A percentile compares a stretch with the other conserved stretches of the same genome.
phyloP scores from a whole-genome alignment of 2,329 filamentous ascomycete species.

The Neoscytalidium dimidiatum region DNA sequence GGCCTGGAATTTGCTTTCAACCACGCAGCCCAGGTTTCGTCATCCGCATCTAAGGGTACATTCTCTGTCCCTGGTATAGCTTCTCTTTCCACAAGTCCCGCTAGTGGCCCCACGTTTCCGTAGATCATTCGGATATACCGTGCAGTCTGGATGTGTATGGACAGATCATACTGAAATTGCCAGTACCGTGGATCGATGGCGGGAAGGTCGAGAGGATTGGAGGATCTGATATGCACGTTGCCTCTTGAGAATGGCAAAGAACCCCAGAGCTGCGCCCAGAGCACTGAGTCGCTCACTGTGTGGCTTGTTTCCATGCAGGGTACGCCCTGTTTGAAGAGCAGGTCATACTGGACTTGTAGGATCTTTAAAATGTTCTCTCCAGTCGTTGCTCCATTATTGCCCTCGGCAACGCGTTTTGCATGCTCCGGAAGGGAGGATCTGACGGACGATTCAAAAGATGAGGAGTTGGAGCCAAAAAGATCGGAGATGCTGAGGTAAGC shows the following conservation, averaged over 20 bases:
- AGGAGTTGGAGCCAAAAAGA: slow-evolving; percentile 26
- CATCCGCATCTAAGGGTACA: slow-evolving; percentile 22
- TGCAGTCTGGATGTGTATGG: slow-evolving; percentile 33
- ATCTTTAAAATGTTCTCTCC: slow-evolving; percentile 25
- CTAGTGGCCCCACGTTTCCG: slow-evolving; percentile 30
- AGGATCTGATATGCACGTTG: slow-evolving; percentile 42
- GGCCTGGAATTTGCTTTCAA: slow-evolving; percentile 24
- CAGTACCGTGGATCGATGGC: slow-evolving; percentile 50
- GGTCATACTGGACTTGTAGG: slow-evolving; percentile 26
- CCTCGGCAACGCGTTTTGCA: slow-evolving; percentile 20
- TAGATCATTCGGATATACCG: slow-evolving; percentile 36
- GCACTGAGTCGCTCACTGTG: neutral
- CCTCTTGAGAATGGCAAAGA: slow-evolving; percentile 31
- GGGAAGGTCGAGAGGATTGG: slow-evolving; percentile 31
- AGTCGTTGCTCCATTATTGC: slow-evolving; percentile 1
- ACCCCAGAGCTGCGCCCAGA: neutral
- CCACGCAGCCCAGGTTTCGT: slow-evolving; percentile 26
- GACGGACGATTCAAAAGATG: slow-evolving; percentile 23
- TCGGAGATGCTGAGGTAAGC: slow-evolving; percentile 27
- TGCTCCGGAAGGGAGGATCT: slow-evolving; percentile 23
- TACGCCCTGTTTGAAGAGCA: slow-evolving; percentile 44
- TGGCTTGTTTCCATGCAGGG: slow-evolving; percentile 32
- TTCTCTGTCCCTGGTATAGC: slow-evolving; percentile 21
- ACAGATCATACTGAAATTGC: slow-evolving; percentile 45
- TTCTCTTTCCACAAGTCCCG: slow-evolving; percentile 26